Percentiles rank a stretch among this genome's conserved stretches.
phyloP scores from a whole-genome alignment of 495 filamentous ascomycete genomes.

The Durotheca rogersii region DNA sequence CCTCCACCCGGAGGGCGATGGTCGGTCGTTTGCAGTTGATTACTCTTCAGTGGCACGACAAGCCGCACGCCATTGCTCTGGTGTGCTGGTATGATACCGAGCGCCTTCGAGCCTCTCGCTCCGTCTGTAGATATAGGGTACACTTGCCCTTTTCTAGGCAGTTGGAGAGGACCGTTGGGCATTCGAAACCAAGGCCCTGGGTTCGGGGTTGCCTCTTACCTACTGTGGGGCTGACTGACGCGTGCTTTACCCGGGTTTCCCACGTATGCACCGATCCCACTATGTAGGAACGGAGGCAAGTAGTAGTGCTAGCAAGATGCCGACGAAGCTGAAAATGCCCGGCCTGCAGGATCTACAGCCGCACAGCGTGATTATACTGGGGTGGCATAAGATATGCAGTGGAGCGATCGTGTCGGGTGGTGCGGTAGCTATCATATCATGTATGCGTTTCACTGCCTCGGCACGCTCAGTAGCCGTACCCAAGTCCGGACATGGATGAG shows the following conservation, averaged over 20 bases:
- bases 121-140: too few species aligned
- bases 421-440: background rate
- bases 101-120: too few species aligned
- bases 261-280: background rate
- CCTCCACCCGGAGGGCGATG: too few species aligned
- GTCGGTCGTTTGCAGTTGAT: too few species aligned
- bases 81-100: too few species aligned
- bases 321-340: constrained; percentile 2
- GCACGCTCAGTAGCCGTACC: background rate
- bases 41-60: too few species aligned
- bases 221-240: background rate
- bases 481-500: background rate
- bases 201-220: background rate
- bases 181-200: background rate
- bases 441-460: background rate
- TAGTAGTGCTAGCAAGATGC: background rate
- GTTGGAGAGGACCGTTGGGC: too few species aligned
- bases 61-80: too few species aligned
- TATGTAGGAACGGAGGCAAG: too few species aligned
- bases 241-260: background rate
- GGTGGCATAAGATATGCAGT: constrained; percentile 14
- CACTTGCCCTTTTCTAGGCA: too few species aligned
- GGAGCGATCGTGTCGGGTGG: constrained; percentile 14
- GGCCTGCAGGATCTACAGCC: background rate
- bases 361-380: background rate